phyloP scores from a whole-genome alignment of 148 eudicot species.

The Rhododendron molle region DNA sequence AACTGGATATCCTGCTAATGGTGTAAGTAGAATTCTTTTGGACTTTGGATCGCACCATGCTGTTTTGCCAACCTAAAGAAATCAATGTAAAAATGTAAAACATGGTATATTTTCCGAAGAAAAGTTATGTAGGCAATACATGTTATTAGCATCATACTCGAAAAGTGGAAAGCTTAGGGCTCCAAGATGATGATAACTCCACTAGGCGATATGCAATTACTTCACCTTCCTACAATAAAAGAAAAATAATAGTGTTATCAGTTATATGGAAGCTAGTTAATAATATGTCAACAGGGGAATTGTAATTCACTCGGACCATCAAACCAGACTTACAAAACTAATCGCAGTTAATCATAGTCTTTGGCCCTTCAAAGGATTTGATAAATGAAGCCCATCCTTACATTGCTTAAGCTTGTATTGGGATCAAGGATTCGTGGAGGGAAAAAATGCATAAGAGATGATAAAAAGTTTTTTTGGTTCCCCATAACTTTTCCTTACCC shows the following conservation, averaged over 20 bases:
- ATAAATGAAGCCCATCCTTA: not conserved
- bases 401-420: not conserved
- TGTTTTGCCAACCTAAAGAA: slow-evolving; percentile 67
- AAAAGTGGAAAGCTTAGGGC: slow-evolving; percentile 75
- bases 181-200: slow-evolving; percentile 80
- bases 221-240: slow-evolving; percentile 68
- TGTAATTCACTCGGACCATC: not conserved
- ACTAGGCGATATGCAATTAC: slow-evolving; percentile 80
- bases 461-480: not conserved
- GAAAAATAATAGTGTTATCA: not conserved
- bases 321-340: not conserved
- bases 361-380: not conserved
- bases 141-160: slow-evolving; percentile 30
- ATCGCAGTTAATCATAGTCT: not conserved
- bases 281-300: not conserved
- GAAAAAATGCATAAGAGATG: not conserved
- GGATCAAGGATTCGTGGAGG: not conserved
- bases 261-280: not conserved
- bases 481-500: not conserved
- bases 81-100: not conserved
- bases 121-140: not conserved
- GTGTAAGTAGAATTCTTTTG: slow-evolving; percentile 43
- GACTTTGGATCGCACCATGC: slow-evolving; percentile 40
- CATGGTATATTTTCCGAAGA: not conserved
- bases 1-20: slow-evolving; percentile 70